Conservation (phyloP, 2,329 filamentous ascomycete species). For the Stagonosporopsis cucurbitacearum region DNA sequence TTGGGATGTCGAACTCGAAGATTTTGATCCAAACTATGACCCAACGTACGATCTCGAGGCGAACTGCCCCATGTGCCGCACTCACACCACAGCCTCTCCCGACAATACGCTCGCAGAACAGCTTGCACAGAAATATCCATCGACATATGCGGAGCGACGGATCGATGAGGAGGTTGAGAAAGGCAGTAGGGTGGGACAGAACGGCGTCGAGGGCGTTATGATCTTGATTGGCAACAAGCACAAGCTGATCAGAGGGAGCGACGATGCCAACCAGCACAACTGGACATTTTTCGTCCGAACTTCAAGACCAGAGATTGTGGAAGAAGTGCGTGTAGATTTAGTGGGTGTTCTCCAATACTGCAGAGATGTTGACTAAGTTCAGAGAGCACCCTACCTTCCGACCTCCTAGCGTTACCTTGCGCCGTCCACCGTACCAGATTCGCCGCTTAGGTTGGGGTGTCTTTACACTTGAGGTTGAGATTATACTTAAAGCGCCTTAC, state of each 20-base stretch:
- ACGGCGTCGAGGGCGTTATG: constrained; percentile 50
- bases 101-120: constrained; percentile 33
- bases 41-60: constrained; percentile 46
- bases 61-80: constrained; percentile 56
- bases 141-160: constrained; percentile 44
- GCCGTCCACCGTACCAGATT: constrained; percentile 50
- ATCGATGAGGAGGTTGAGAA: constrained; percentile 42
- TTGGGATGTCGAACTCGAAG: constrained; percentile 49
- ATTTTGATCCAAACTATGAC: constrained; percentile 47
- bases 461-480: constrained; percentile 50
- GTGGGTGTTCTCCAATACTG: constrained; percentile 9
- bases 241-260: constrained; percentile 27
- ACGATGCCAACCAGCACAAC: constrained; percentile 48
- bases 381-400: constrained; percentile 53
- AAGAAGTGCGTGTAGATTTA: constrained; percentile 52
- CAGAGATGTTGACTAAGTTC: constrained; percentile 1
- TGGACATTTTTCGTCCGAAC: constrained; percentile 57
- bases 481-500: constrained; percentile 54
- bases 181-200: constrained; percentile 30
- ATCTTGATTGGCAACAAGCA: constrained; percentile 56
- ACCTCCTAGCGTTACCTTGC: constrained; percentile 44
- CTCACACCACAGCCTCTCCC: constrained; percentile 45
- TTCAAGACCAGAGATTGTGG: constrained; percentile 53
- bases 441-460: constrained; percentile 52
- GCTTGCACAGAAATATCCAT: constrained; percentile 47